Percentiles rank a stretch among this genome's conserved stretches.
Conservation (phyloP, 1,139 yeast species). For the Ogataea hybrid region DNA sequence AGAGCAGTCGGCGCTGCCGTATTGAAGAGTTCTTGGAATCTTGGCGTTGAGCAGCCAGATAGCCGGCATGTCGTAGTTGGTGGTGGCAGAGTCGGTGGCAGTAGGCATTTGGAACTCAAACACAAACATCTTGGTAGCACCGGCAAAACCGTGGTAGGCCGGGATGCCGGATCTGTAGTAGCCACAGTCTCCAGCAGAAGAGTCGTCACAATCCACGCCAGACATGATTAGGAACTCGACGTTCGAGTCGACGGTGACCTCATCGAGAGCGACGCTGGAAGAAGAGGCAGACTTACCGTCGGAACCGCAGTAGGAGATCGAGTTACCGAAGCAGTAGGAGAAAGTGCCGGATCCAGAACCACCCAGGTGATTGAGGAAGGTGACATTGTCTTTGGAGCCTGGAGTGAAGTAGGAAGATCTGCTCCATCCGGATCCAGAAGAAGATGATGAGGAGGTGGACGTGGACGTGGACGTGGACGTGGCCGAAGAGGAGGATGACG, state of each 20-base stretch:
- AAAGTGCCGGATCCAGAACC: slow-evolving; percentile 82
- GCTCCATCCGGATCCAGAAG: slow-evolving; percentile 63
- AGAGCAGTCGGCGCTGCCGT: slow-evolving; percentile 75
- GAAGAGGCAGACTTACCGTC: slow-evolving; percentile 72
- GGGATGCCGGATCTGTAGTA: slow-evolving; percentile 83
- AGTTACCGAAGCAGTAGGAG: slow-evolving; percentile 84
- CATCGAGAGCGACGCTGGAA: slow-evolving; percentile 57
- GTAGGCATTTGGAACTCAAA: slow-evolving; percentile 92
- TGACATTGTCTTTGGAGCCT: slow-evolving; percentile 64
- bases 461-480: slow-evolving; percentile 34
- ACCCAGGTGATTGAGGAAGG: slow-evolving; percentile 82
- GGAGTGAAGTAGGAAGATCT: slow-evolving; percentile 74
- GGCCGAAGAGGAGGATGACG: slow-evolving; percentile 15
- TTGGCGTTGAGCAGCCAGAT: slow-evolving; percentile 93
- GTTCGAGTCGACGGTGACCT: slow-evolving; percentile 66
- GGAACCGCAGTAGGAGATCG: slow-evolving; percentile 73
- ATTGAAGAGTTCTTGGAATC: slow-evolving; percentile 92
- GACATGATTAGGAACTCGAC: slow-evolving; percentile 79
- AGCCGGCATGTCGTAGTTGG: slow-evolving; percentile 88
- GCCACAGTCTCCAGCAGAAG: slow-evolving; percentile 70
- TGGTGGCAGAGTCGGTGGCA: slow-evolving; percentile 47
- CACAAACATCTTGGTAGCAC: slow-evolving; percentile 74
- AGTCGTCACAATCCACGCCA: slow-evolving; percentile 55
- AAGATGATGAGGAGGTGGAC: slow-evolving; percentile 32
- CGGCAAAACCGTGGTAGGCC: slow-evolving; percentile 89